phyloP scores from a whole-genome alignment of 2,329 filamentous ascomycete genomes.

The Botrytis pseudocinerea region DNA sequence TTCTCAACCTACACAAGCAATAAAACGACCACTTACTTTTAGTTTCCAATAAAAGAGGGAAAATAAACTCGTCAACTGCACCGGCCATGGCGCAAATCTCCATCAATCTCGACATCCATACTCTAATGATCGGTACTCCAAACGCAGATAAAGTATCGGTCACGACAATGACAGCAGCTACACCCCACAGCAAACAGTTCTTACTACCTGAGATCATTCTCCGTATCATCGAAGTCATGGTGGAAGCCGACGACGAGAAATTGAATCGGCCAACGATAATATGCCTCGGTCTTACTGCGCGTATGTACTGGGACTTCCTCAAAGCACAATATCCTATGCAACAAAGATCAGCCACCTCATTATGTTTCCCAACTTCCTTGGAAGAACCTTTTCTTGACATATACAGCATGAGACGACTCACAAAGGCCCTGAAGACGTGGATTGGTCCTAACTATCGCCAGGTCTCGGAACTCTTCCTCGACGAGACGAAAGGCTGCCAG shows the following conservation, averaged over 20 bases:
- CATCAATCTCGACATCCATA: background rate
- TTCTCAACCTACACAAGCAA: background rate
- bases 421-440: background rate
- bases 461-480: background rate
- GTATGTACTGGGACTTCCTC: background rate
- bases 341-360: background rate
- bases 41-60: background rate
- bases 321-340: background rate
- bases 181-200: background rate
- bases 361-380: background rate
- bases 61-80: fast-evolving
- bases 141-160: background rate
- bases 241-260: background rate
- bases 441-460: background rate
- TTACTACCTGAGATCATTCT: background rate
- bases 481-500: background rate
- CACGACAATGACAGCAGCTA: background rate
- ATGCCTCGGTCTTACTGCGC: background rate
- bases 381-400: background rate
- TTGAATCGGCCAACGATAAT: background rate
- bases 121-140: background rate
- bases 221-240: background rate
- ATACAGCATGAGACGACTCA: background rate
- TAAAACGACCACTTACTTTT: background rate
- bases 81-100: background rate